Base-by-base conservation (phyloP, 352 stramenopile genomes). In the Phytophthora palmivora region DNA sequence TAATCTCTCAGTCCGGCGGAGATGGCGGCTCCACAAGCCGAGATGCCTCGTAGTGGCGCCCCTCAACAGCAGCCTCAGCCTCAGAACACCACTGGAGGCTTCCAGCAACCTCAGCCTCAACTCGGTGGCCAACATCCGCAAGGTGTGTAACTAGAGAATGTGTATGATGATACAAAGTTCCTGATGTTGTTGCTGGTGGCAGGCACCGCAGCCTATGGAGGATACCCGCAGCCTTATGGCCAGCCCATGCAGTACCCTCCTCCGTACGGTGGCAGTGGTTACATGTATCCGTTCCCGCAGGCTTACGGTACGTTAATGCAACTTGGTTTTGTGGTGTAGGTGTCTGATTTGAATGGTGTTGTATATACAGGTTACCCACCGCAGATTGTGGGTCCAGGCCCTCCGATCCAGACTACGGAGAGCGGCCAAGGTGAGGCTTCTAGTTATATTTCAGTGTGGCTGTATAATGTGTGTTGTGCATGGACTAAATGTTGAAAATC, bases 331-430 rank as follows among this genome's bases (percentile, higher is more conserved):
- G n/a, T n/a, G n/a, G n/a, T n/a, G n/a, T n/a, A n/a, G n/a, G n/a
- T n/a, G n/a, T n/a, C n/a, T n/a, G n/a, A n/a, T n/a, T n/a, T n/a
- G n/a, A n/a, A n/a, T n/a, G n/a, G n/a, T n/a, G n/a, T n/a, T n/a
- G n/a, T n/a, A n/a, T n/a, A n/a, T n/a, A n/a, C n/a, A n/a, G n/a
- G 87, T 43, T 95, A 94, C 54, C 79, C 85, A 32, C 87, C 87
- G 42, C 84, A 94, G 63, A 86, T 95, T 45, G 87, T 87, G 42
- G 87, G 87, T 45, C 87, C 87, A 12, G 87, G 87, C 41, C 87
- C 87, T 53, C 87, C 87, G n/a, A 95, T 95, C 60, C 87, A 95
- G 61, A 95, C 85, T 24, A 94, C 87, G 45, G 87, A 95, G 63
- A 93, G 83, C 26, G 87, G 87, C 43, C 87, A 95, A 93, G 87